A percentile compares a stretch with the other conserved stretches of the same genome.
These are phyloP conservation scores for Farysia itapuensis DNA, from an alignment of 1,284 basidiomycete species.

Conservation along the genomic window DNA sequence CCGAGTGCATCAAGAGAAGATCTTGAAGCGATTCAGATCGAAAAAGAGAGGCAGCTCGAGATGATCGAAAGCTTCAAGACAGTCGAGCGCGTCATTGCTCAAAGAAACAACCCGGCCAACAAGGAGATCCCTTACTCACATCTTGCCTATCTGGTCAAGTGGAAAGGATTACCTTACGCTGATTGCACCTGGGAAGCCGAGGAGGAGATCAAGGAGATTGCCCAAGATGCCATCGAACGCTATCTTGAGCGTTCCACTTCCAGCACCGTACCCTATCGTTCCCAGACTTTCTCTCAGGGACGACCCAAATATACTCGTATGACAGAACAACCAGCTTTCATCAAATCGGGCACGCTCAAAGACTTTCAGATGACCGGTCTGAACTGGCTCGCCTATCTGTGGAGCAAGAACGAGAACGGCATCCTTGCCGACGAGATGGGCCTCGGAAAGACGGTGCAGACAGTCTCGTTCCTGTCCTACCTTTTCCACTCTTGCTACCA, in stretches of 20 bases:
- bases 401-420: constrained; percentile 92
- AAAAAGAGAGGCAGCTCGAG: constrained; percentile 85
- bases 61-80: constrained; percentile 86
- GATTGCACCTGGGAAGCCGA: constrained; percentile 90
- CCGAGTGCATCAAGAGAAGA: constrained; percentile 82
- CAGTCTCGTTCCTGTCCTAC: constrained; percentile 93
- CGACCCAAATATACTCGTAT: constrained; percentile 85
- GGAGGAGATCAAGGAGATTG: constrained; percentile 70
- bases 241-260: constrained; percentile 78
- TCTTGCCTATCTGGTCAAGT: constrained; percentile 94
- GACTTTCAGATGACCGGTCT: constrained; percentile 98
- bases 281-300: constrained; percentile 70
- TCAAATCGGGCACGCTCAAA: constrained; percentile 77
- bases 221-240: constrained; percentile 72
- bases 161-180: constrained; percentile 90
- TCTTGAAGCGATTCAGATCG: constrained; percentile 74
- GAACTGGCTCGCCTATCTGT: constrained; percentile 96
- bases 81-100: constrained; percentile 86
- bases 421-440: constrained; percentile 99
- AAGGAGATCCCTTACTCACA: constrained; percentile 66
- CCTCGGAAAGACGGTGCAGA: constrained; percentile 94
- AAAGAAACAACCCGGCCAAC: constrained; percentile 69
- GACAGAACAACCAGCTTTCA: constrained; percentile 85
- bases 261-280: constrained; percentile 83
- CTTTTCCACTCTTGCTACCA: constrained; percentile 90